These are phyloP conservation scores for Phialocephala subalpina DNA, from an alignment of 2,329 filamentous ascomycete genomes.

Conservation along the genomic window DNA sequence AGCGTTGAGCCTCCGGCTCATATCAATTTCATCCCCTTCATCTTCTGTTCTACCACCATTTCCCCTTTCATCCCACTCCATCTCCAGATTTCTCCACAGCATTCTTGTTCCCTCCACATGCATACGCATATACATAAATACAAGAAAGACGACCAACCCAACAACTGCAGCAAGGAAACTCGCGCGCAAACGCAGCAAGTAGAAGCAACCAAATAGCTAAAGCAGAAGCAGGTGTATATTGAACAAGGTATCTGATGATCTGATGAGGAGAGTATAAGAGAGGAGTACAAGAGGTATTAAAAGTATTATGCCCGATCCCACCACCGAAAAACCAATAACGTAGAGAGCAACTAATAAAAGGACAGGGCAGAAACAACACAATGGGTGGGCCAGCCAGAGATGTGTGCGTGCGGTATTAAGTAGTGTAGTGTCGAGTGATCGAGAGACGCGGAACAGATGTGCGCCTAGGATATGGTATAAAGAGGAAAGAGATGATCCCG, in stretches of 20 bases:
- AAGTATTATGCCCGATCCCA: conserved; percentile 23
- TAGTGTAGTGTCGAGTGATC: conserved; percentile 25
- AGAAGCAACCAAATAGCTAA: conserved; percentile 15
- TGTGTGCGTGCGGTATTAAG: conserved; percentile 40
- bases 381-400: conserved; percentile 45
- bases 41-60: conserved; percentile 11
- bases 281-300: conserved; percentile 42
- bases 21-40: conserved; percentile 17
- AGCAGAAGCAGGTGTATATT: conserved; percentile 52
- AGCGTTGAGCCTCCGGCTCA: conserved; percentile 15
- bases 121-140: conserved; percentile 32
- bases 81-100: conserved; percentile 7
- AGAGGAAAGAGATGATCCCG: conserved; percentile 41
- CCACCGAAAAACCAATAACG: conserved; percentile 21
- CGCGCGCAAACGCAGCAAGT: conserved; percentile 29
- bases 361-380: conserved; percentile 46
- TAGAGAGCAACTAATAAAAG: conserved; percentile 37
- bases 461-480: conserved; percentile 36
- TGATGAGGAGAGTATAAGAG: conserved; percentile 31
- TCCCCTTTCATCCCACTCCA: not conserved
- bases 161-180: conserved; percentile 22
- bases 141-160: conserved; percentile 21
- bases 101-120: conserved; percentile 23
- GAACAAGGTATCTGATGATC: conserved; percentile 66
- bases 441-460: conserved; percentile 11